A percentile compares a stretch with the other conserved stretches of the same genome.
Conservation (phyloP, 768 basidiomycete genomes). For the Pulveroboletus sp. region DNA sequence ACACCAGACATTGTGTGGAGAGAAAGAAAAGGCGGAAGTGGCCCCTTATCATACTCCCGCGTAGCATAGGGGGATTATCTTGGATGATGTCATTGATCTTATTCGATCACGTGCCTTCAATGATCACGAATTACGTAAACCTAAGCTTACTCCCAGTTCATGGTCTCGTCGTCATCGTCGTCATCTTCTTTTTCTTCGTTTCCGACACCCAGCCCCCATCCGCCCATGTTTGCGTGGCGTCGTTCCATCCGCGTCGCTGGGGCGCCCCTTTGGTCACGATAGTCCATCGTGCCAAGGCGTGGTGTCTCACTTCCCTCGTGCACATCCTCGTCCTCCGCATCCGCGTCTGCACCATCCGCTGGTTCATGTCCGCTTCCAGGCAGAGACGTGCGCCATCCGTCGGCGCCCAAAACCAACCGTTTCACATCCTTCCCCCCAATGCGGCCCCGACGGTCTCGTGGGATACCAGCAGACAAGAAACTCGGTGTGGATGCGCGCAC, state of each 20-base stretch:
- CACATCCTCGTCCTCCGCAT: conserved; percentile 34
- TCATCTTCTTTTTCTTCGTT: conserved; percentile 60
- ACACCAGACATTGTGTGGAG: conserved; percentile 12
- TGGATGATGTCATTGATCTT: conserved; percentile 14
- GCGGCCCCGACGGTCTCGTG: conserved; percentile 76
- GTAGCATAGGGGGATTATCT: conserved; percentile 10
- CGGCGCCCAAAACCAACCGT: conserved; percentile 28
- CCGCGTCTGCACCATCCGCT: conserved; percentile 29
- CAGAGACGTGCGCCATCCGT: conserved; percentile 18
- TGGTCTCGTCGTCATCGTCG: conserved; percentile 61
- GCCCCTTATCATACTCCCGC: not conserved
- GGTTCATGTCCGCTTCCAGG: conserved; percentile 5
- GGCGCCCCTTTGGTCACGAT: conserved; percentile 6
- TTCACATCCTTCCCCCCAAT: conserved; percentile 46
- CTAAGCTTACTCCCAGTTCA: conserved; percentile 74
- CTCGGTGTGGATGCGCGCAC: conserved; percentile 44
- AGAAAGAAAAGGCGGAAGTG: not conserved
- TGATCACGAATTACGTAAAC: conserved; percentile 28
- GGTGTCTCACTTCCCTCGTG: conserved; percentile 61
- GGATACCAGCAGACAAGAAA: conserved; percentile 70
- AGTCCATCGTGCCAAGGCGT: conserved; percentile 45
- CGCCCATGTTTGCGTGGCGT: conserved; percentile 52
- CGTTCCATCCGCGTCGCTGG: conserved; percentile 35
- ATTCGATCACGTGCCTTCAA: conserved; percentile 11
- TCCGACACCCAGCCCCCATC: conserved; percentile 71